phyloP scores from a whole-genome alignment of 2,329 filamentous ascomycete genomes.

The Aspergillus jensenii region DNA sequence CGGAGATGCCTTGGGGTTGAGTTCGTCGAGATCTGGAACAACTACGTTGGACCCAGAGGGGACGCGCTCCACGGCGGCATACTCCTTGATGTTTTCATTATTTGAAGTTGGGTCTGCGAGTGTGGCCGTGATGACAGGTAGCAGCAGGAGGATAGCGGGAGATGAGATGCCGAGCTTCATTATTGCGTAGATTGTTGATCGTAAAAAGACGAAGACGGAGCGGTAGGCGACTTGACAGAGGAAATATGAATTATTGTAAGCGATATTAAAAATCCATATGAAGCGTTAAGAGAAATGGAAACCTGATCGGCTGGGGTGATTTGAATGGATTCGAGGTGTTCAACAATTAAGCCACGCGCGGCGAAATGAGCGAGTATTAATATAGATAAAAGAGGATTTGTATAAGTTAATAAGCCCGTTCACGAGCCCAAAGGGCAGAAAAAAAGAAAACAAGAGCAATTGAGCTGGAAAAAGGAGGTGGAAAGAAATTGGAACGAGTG shows the following conservation, averaged over 20 bases:
- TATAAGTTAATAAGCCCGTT: background rate
- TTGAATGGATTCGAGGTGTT: conserved; percentile 2
- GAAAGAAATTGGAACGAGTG: conserved; percentile 2
- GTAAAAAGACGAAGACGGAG: background rate
- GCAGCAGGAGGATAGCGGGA: conserved; percentile 35
- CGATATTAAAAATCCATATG: conserved; percentile 3
- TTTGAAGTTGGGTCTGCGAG: conserved; percentile 19
- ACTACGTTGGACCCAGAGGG: conserved; percentile 12
- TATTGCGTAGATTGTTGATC: conserved; percentile 1
- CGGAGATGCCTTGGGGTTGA: conserved; percentile 24
- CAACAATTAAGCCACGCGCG: conserved; percentile 15
- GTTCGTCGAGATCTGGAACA: conserved; percentile 20
- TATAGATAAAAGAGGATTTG: background rate
- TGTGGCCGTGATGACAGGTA: conserved; percentile 34
- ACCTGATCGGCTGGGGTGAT: background rate
- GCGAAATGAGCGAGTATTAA: conserved; percentile 1
- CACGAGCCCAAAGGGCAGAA: background rate
- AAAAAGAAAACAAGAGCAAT: conserved; percentile 3
- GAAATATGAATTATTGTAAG: background rate
- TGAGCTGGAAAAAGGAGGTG: conserved; percentile 11
- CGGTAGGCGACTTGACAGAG: background rate
- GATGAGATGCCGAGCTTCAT: conserved; percentile 38
- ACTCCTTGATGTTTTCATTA: conserved; percentile 14
- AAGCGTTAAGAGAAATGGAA: background rate
- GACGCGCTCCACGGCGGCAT: conserved; percentile 12